Conservation (phyloP, 768 basidiomycete genomes). For the Russula vinacea region DNA sequence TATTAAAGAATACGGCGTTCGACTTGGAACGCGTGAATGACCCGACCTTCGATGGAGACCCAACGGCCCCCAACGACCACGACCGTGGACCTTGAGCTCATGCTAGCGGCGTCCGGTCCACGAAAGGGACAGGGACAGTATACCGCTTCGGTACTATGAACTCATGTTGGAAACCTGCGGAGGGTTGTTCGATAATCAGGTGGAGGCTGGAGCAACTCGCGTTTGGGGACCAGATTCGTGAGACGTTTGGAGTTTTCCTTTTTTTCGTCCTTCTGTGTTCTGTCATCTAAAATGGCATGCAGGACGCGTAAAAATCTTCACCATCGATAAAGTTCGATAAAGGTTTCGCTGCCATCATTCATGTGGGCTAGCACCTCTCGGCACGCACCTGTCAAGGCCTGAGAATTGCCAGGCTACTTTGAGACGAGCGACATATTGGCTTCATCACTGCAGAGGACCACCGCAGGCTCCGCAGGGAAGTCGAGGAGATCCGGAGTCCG, state of each 20-base stretch:
- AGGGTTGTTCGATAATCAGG: slow-evolving; percentile 21
- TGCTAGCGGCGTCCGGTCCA: slow-evolving; percentile 30
- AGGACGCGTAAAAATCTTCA: slow-evolving; percentile 85
- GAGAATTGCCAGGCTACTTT: no score
- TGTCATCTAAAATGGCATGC: no score
- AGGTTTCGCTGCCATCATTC: no score
- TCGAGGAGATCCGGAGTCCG: no score
- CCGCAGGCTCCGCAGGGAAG: no score
- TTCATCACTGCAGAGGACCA: no score
- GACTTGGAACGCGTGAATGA: slow-evolving; percentile 44
- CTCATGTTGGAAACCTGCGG: slow-evolving; percentile 48
- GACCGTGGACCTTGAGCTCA: slow-evolving; percentile 41
- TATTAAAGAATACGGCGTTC: slow-evolving; percentile 80
- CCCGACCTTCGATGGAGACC: no score
- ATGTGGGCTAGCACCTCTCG: no score
- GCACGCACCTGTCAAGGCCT: slow-evolving; percentile 49
- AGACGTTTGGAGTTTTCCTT: no score
- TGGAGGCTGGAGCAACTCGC: slow-evolving; percentile 78
- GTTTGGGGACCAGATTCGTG: slow-evolving; percentile 91
- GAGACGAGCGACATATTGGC: no score
- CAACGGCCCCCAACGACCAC: slow-evolving; percentile 38
- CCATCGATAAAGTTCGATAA: no score
- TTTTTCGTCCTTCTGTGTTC: no score
- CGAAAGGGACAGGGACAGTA: slow-evolving; percentile 34
- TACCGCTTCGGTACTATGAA: slow-evolving; percentile 68